Evolutionary conservation across 1,284 basidiomycete species (phyloP).

Genomic region (Ustilago nuda): DNA sequence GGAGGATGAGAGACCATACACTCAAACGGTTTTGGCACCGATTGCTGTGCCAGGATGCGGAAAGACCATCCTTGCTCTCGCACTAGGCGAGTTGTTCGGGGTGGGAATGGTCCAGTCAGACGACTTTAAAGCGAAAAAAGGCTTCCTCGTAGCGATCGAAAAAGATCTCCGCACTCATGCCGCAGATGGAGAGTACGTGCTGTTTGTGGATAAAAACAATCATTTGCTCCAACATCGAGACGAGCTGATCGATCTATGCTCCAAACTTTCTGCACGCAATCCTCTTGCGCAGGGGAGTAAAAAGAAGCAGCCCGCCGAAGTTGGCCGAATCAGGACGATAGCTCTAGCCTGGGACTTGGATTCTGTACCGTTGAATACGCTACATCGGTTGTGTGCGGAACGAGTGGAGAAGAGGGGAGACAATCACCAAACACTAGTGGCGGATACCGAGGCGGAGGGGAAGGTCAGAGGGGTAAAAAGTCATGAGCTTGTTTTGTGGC

Average conservation of each 20-base stretch:
- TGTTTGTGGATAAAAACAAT: conserved; percentile 68
- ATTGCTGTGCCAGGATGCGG: conserved; percentile 93
- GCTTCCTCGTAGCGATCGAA: conserved; percentile 82
- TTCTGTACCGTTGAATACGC: conserved; percentile 46
- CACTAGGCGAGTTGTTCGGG: conserved; percentile 81
- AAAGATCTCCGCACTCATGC: conserved; percentile 44
- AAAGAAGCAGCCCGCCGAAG: neutral
- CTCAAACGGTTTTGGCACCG: conserved; percentile 88
- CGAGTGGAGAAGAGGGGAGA: conserved; percentile 58
- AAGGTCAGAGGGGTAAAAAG: conserved; percentile 18
- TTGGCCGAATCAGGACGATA: conserved; percentile 53
- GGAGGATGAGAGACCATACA: conserved; percentile 70
- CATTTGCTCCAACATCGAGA: conserved; percentile 65
- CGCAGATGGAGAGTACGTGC: conserved; percentile 14
- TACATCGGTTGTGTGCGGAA: conserved; percentile 53
- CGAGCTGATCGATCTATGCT: conserved; percentile 55
- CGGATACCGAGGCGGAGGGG: conserved; percentile 18
- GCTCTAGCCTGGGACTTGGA: conserved; percentile 60
- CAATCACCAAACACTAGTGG: conserved; percentile 64
- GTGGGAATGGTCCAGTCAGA: conserved; percentile 86
- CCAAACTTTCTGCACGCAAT: conserved; percentile 17
- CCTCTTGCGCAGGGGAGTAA: conserved; percentile 3
- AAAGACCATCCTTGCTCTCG: conserved; percentile 89
- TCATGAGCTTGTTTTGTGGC: conserved; percentile 85
- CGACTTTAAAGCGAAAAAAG: conserved; percentile 83